Conservation (phyloP, 176 grass and related monocot genomes). For the Eragrostis curvula region DNA sequence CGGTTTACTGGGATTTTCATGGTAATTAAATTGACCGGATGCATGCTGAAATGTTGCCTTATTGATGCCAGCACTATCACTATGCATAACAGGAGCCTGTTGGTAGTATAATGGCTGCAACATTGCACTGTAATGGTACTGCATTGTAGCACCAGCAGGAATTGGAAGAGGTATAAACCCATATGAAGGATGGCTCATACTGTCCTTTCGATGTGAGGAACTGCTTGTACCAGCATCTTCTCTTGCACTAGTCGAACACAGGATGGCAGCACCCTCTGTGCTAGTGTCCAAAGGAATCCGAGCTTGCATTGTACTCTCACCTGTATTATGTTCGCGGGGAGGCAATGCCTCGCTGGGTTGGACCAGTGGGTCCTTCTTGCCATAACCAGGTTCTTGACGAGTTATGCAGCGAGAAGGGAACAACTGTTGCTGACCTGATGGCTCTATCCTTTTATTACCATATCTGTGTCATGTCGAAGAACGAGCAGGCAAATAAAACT, state of each 20-base stretch:
- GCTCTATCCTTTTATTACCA: constrained; percentile 63
- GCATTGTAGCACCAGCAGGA: constrained; percentile 64
- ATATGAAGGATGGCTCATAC: constrained; percentile 51
- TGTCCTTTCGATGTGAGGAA: constrained; percentile 53
- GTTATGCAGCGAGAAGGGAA: constrained; percentile 39
- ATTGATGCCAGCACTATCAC: constrained; percentile 48
- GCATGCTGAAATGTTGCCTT: constrained; percentile 49
- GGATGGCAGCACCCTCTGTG: constrained; percentile 37
- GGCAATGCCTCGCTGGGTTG: constrained; percentile 35
- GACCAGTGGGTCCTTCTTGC: constrained; percentile 38
- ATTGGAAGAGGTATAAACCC: constrained; percentile 77
- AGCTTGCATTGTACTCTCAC: constrained; percentile 39
- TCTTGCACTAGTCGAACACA: constrained; percentile 50
- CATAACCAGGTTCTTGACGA: constrained; percentile 46
- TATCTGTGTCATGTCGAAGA: constrained; percentile 63
- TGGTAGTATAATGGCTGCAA: constrained; percentile 71
- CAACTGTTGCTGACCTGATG: constrained; percentile 49
- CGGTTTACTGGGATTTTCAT: constrained; percentile 46
- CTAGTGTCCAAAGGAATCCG: constrained; percentile 48
- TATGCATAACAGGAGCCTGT: constrained; percentile 51
- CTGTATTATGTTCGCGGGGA: constrained; percentile 41
- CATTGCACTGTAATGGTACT: constrained; percentile 69
- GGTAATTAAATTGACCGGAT: constrained; percentile 46
- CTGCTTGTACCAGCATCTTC: constrained; percentile 55
- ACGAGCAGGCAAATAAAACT: constrained; percentile 23